Evolutionary conservation across 257 asterid genomes (phyloP).

Genomic region (Solanum neorickii): DNA sequence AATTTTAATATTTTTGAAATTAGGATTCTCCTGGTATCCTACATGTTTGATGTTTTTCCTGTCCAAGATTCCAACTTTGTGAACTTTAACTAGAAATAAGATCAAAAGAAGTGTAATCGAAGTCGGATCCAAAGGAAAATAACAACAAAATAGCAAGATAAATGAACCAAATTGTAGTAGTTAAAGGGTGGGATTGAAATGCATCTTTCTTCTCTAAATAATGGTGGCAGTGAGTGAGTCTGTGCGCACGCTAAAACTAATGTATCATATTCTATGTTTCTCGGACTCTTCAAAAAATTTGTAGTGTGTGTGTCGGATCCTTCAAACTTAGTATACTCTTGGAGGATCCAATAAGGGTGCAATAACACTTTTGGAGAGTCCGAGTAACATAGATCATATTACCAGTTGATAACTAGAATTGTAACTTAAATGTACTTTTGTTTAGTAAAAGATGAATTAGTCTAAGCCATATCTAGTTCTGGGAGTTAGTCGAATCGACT

Average conservation of each 20-base stretch:
- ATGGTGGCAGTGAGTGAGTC: neutral
- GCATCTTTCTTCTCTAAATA: neutral
- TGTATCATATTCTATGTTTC: neutral
- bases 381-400: neutral
- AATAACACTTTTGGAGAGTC: neutral
- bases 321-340: neutral
- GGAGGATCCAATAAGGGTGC: too few species aligned
- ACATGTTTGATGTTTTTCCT: neutral
- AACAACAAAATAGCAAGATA: neutral
- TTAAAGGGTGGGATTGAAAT: neutral
- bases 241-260: neutral
- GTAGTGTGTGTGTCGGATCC: neutral
- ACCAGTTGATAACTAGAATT: neutral
- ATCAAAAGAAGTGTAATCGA: neutral
- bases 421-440: neutral
- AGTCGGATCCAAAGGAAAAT: neutral
- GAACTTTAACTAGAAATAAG: neutral
- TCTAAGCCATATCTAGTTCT: neutral
- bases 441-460: neutral
- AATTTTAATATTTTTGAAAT: neutral
- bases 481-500: neutral
- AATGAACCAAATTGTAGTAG: neutral
- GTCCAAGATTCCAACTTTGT: neutral
- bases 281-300: neutral
- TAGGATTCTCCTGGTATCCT: neutral